Evolutionary conservation across 2,329 filamentous ascomycete genomes (phyloP), one percentile per base, ranked within the genome.

Genomic region (Pseudogymnoascus sp.): DNA sequence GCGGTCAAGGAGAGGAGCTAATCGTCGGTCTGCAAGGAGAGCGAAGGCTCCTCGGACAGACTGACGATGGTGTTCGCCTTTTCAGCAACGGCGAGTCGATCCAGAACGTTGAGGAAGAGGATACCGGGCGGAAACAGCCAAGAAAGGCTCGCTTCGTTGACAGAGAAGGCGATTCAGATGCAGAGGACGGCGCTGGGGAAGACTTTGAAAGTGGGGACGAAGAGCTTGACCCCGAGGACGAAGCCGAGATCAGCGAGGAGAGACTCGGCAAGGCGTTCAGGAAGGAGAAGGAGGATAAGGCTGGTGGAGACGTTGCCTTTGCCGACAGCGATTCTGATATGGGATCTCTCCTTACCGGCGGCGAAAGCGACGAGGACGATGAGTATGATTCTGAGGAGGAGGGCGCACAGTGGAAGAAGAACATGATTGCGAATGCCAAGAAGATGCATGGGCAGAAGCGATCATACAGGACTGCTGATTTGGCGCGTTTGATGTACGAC

Each of bases 311-410:
- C 63, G 71, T 98, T 64, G 91, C 87, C 1, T 99, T 97, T 78
- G 95, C 95, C 13, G 95, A 99, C 72, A 96, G 92, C 72, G 96
- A 99, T 75, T 99, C 95, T 0, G 96, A 99, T 74, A 82, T 99
- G 4, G 95, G 95, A 6, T 96, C 93, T 3, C 66, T 71, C 8
- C 72, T 72, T 62, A 69, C 73, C 23, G 71, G 71, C 1, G 83
- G 85, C 6, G 83, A 84, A 19, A 80, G 82, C 65, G 80, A 83
- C 2, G 70, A 69, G 1, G 69, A 70, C 4, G 67, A 72, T 8
- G 74, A 77, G 28, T 83, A 80, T 1, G 84, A 84, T 16, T 89
- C 90, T 62, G 91, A 93, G 60, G 88, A 89, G 41, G 89, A 87
- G 2, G 87, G 83, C 2, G 71, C 90, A 21, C 83, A 86, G 51